A percentile compares a stretch with the other conserved stretches of the same genome.
Evolutionary conservation across 2,329 filamentous ascomycete genomes (phyloP).

Genomic region (Paraphaeosphaeria sporulosa): DNA sequence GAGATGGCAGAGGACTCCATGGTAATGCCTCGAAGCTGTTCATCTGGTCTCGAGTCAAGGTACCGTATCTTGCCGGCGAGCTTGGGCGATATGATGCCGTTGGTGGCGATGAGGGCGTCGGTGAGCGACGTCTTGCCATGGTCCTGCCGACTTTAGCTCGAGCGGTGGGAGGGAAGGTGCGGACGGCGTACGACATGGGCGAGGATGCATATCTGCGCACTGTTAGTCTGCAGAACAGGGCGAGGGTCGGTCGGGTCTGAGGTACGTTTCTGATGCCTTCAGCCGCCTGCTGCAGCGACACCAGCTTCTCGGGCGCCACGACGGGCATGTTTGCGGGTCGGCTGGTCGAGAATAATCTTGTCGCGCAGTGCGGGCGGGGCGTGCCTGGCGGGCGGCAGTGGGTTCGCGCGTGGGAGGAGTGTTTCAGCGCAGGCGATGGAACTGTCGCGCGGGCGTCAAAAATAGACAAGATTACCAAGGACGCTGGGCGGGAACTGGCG

Average conservation of each 20-base stretch:
- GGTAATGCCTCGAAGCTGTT: conserved; percentile 96
- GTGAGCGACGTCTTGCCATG: conserved; percentile 98
- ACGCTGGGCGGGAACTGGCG: conserved; percentile 7
- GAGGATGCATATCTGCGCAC: conserved; percentile 82
- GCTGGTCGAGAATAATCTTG: background rate
- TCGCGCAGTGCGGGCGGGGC: background rate
- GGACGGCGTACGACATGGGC: conserved; percentile 75
- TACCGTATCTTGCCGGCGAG: conserved; percentile 98
- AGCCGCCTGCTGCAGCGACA: conserved; percentile 85
- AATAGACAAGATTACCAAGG: conserved; percentile 15
- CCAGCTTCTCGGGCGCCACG: conserved; percentile 87
- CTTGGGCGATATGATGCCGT: conserved; percentile 98
- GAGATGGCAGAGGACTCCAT: conserved; percentile 99
- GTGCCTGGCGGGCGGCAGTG: background rate
- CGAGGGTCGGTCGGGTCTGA: conserved; percentile 40
- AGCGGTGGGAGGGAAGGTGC: conserved; percentile 13
- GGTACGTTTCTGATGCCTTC: conserved; percentile 90
- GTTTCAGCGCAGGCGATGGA: conserved; percentile 8
- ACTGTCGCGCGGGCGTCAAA: background rate
- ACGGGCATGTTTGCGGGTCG: conserved; percentile 75
- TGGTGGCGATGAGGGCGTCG: conserved; percentile 94
- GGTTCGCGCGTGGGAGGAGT: background rate
- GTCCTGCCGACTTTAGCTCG: conserved; percentile 62
- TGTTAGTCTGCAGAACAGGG: conserved; percentile 31
- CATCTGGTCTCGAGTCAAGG: conserved; percentile 93